Evolutionary conservation across 2,329 filamentous ascomycete species (phyloP).

Genomic region (Monilinia fructicola): DNA sequence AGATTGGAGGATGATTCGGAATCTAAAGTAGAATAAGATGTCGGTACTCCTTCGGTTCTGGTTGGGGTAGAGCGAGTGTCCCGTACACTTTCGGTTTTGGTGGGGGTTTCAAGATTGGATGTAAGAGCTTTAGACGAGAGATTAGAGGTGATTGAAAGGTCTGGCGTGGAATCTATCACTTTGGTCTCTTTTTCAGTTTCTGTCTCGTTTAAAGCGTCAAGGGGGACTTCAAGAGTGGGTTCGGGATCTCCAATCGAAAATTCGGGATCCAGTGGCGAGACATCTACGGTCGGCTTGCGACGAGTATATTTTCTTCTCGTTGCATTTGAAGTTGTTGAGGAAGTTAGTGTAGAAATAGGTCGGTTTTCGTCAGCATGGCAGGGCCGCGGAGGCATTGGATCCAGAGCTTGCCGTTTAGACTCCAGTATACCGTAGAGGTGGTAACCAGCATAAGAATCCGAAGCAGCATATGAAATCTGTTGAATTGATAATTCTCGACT

Average conservation of each 20-base stretch:
- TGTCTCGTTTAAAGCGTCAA: neutral
- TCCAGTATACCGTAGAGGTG: conserved; percentile 74
- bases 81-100: neutral
- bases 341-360: conserved; percentile 50
- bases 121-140: neutral
- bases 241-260: conserved; percentile 14
- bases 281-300: conserved; percentile 18
- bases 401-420: conserved; percentile 61
- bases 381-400: conserved; percentile 70
- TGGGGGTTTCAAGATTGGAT: neutral
- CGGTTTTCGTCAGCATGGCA: conserved; percentile 64
- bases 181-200: neutral
- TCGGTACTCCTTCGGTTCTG: neutral
- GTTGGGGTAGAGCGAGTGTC: neutral
- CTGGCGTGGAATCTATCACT: neutral
- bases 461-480: conserved; percentile 74
- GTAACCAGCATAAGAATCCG: conserved; percentile 77
- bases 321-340: neutral
- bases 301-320: conserved; percentile 15
- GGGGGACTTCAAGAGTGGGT: neutral
- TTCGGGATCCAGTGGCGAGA: conserved; percentile 37
- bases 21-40: neutral
- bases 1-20: neutral
- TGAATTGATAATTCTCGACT: conserved; percentile 56
- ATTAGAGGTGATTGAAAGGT: neutral